Conservation (phyloP, 345 rosid species). For the Arabidopsis suecica region DNA sequence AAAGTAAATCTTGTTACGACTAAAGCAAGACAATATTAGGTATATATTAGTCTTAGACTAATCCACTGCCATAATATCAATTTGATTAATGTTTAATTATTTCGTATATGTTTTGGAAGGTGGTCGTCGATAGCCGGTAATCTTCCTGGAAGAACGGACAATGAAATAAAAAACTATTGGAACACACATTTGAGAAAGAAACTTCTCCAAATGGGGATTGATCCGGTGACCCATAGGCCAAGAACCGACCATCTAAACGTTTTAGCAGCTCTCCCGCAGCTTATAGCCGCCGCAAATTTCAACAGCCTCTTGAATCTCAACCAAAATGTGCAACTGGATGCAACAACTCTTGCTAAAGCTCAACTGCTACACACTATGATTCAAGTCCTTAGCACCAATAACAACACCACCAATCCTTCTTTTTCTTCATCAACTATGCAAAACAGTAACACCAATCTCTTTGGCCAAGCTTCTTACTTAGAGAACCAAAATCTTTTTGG, state of each 20-base stretch:
- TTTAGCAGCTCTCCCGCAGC: conserved; percentile 57
- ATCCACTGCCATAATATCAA: conserved; percentile 20
- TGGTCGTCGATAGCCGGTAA: conserved; percentile 48
- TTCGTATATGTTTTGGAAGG: conserved; percentile 33
- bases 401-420: conserved; percentile 24
- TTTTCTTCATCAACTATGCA: conserved; percentile 40
- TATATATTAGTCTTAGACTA: conserved; percentile 22
- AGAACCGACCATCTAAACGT: conserved; percentile 56
- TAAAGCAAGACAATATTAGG: conserved; percentile 24
- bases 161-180: conserved; percentile 49
- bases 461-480: conserved; percentile 36
- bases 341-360: conserved; percentile 60
- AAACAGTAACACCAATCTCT: conserved; percentile 43
- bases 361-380: conserved; percentile 59
- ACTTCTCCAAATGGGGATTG: conserved; percentile 48
- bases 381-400: conserved; percentile 45
- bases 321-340: conserved; percentile 55
- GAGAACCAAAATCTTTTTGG: conserved; percentile 42
- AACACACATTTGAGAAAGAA: conserved; percentile 49
- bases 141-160: conserved; percentile 50
- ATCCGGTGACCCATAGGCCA: conserved; percentile 44
- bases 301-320: conserved; percentile 51
- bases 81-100: not conserved
- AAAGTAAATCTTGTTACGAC: conserved; percentile 22
- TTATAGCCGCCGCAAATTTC: conserved; percentile 61